Evolutionary conservation across 2,329 filamentous ascomycete species (phyloP), one percentile per base, ranked within the genome.

Genomic region (Epichloe sp.): DNA sequence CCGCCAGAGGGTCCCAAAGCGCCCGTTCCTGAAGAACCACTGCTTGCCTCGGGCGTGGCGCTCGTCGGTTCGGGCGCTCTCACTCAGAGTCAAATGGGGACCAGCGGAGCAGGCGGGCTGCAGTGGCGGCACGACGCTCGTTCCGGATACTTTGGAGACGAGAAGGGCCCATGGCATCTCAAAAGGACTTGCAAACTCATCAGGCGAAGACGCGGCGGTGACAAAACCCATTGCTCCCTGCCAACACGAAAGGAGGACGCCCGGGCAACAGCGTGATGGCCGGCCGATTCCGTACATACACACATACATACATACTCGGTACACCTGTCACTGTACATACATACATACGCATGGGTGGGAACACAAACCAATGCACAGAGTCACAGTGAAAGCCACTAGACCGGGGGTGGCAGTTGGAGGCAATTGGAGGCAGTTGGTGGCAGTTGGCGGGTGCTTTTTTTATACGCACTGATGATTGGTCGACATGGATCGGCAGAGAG

Each of bases 11-110:
- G 3, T 37, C 36, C 11, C 36, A 40, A 47, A 36, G 37, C 47
- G 51, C 50, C 42, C 21, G 51, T 43, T 47, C 51, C 47, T 50
- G 38, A 31, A 26, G 12, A 26, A 26, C 44, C 26, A 26, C 26
- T 26, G 26, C 23, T 26, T 26, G 23, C 15, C 43, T 42, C 23
- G 31, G 42, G 23, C 36, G 34, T 48, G 17, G 45, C 45, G 50
- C 50, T 31, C 26, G 26, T 31, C 26, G 26, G 26, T 8, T 26
- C 26, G 26, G 7, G 26, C 26, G 46, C 23, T 15, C 31, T n/a
- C 14, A 17, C 26, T 31, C 8, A 37, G 12, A 42, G 15, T 44
- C 6, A 31, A 19, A 44, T 26, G 17, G 36, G 14, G 38, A 26
- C 19, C 6, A 37, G 14, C 7, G 6, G 41, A 36, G 31, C 35